Evolutionary conservation across 2,329 filamentous ascomycete genomes (phyloP), one percentile per base, ranked within the genome.

Genomic region (Claviceps africana): DNA sequence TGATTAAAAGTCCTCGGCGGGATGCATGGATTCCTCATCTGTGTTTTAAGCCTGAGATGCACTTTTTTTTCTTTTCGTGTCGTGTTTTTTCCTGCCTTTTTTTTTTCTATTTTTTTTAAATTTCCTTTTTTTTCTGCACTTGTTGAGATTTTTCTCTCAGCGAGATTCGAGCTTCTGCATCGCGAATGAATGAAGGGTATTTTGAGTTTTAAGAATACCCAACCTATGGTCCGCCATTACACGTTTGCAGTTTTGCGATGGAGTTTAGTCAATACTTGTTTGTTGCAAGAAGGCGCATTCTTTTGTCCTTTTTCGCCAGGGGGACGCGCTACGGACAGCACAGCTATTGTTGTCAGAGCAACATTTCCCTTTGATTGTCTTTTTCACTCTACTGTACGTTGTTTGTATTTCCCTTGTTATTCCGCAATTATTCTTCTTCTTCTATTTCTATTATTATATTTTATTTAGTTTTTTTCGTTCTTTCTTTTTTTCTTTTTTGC

Each of bases 1-100:
- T 81, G 63, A 56, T 57, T 81, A 63, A 56, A 28, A 28, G 13
- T 9, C 10, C 8, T 37, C 15, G 17, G 35, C 11, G 15, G 13
- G 6, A 28, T 28, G 13, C 8, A n/a, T 28, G 31, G 22, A 31
- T 46, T 19, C 17, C 19, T 30, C 0, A 10, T 19, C 3, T 25
- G 3, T 25, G 3, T 25, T 25, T 25, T 25, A 25, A 25, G 25
- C 25, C 5, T 25, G 5, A 5, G 25, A 3, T 33, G 45, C 39
- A 28, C 22, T 48, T 37, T 48, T 13, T 5, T 30, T 17, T 9
- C 30, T 9, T 8, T 43, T 47, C 17, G 17, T 19, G 28, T 19
- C n/a, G 0, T 6, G 40, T 15, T n/a, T 47, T 25, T 28, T 19
- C 10, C 19, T 21, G 6, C n/a, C 22, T 50, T 13, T 2, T 13